These are phyloP conservation scores for Aspergillus ruber DNA, from an alignment of 2,329 filamentous ascomycete species.

Conservation along the genomic window DNA sequence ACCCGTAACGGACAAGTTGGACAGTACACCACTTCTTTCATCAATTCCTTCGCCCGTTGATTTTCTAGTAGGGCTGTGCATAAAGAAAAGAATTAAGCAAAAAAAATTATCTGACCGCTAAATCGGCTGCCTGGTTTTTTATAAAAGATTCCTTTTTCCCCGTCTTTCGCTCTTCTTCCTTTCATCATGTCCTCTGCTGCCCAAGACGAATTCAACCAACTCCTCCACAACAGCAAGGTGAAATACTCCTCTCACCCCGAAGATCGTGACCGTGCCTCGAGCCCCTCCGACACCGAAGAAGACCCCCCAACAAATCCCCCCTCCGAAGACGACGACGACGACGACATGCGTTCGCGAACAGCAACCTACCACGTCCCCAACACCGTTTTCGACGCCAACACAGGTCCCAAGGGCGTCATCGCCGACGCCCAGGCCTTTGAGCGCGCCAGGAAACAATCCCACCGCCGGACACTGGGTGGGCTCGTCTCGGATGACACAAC, in stretches of 20 bases:
- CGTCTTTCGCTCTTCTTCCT: constrained; percentile 9
- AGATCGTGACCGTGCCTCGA: constrained; percentile 29
- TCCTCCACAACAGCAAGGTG: constrained; percentile 33
- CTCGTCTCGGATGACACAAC: constrained; percentile 13
- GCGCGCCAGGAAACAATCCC: constrained; percentile 42
- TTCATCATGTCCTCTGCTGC: constrained; percentile 36
- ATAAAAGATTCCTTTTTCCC: constrained; percentile 10
- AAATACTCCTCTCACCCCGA: constrained; percentile 36
- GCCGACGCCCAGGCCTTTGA: constrained; percentile 46
- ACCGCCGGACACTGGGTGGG: constrained; percentile 38
- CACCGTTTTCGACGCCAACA: constrained; percentile 44
- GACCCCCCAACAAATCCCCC: constrained; percentile 22
- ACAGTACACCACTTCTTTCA: too few relatives aligned
- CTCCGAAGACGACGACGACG: constrained; percentile 26
- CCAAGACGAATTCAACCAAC: constrained; percentile 43
- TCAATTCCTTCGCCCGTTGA: too few relatives aligned
- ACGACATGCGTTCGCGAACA: constrained; percentile 31
- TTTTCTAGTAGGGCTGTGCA: too few relatives aligned
- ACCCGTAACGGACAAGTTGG: too few relatives aligned
- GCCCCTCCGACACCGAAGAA: constrained; percentile 20
- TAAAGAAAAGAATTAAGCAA: too few relatives aligned
- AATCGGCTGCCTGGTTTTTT: constrained; percentile 9
- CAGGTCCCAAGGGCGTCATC: constrained; percentile 47
- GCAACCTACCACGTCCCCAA: constrained; percentile 39
- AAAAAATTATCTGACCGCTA: too few relatives aligned